These are phyloP conservation scores for Ceriops tagal DNA, from an alignment of 345 rosid genomes.

Conservation along the genomic window DNA sequence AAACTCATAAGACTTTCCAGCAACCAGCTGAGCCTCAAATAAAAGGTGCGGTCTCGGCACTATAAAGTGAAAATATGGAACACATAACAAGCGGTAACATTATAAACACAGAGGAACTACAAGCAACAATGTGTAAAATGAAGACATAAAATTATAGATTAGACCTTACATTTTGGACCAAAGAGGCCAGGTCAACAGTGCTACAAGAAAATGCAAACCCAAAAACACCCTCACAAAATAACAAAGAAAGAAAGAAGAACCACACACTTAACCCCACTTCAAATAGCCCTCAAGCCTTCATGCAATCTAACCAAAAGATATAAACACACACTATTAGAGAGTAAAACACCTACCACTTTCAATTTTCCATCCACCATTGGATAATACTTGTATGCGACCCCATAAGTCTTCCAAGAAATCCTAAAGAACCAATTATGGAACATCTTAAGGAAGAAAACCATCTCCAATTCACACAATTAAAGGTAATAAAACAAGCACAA, in stretches of 20 bases:
- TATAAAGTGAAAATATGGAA: conserved; percentile 29
- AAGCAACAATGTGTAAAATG: too few species aligned
- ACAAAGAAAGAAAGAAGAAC: too few species aligned
- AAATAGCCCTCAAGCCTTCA: too few species aligned
- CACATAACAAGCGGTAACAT: conserved; percentile 7
- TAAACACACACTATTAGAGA: neutral
- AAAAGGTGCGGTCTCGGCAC: conserved; percentile 97
- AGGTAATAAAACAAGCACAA: neutral
- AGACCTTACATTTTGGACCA: too few species aligned
- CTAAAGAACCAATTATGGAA: conserved; percentile 39
- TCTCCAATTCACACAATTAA: neutral
- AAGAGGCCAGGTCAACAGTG: too few species aligned
- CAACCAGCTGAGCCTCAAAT: conserved; percentile 97
- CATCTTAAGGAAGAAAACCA: conserved; percentile 4
- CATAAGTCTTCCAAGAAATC: conserved; percentile 95
- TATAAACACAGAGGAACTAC: neutral
- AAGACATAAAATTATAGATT: too few species aligned
- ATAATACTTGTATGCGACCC: conserved; percentile 66
- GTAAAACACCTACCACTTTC: conserved; percentile 62
- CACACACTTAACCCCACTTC: too few species aligned
- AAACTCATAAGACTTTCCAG: conserved; percentile 86
- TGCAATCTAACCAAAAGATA: too few species aligned
- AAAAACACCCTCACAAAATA: too few species aligned
- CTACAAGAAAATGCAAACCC: too few species aligned
- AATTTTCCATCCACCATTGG: conserved; percentile 84